Evolutionary conservation across 164 flowering plant species (phyloP).

Genomic region (Sedum album): DNA sequence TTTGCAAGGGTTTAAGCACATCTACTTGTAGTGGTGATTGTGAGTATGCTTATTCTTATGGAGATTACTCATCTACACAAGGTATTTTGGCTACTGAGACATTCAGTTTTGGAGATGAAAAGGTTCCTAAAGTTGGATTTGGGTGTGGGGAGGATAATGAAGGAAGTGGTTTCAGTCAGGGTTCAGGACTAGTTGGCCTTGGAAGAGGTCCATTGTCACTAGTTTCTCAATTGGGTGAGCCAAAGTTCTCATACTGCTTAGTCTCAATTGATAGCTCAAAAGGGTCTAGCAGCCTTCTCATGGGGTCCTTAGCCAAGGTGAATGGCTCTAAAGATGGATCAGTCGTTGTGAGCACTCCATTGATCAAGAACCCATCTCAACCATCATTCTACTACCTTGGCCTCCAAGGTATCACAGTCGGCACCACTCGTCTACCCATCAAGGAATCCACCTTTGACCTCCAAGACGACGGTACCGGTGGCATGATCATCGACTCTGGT

Average conservation of each 20-base stretch:
- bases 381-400: too few relatives aligned
- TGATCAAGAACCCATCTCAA: slow-evolving; percentile 5
- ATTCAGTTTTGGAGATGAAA: slow-evolving; percentile 6
- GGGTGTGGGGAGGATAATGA: slow-evolving; percentile 74
- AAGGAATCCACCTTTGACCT: background rate
- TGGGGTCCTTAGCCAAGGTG: background rate
- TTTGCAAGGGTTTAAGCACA: slow-evolving; percentile 45
- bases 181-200: slow-evolving; percentile 69
- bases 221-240: slow-evolving; percentile 58
- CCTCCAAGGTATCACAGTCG: slow-evolving; percentile 5
- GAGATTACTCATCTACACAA: slow-evolving; percentile 5
- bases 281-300: background rate
- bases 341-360: background rate
- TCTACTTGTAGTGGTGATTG: slow-evolving; percentile 35
- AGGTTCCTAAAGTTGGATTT: slow-evolving; percentile 45
- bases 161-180: slow-evolving; percentile 39
- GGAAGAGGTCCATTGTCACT: slow-evolving; percentile 90
- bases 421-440: slow-evolving; percentile 4
- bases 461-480: background rate
- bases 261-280: slow-evolving; percentile 36
- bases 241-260: slow-evolving; percentile 69
- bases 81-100: slow-evolving; percentile 2
- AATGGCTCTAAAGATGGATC: background rate
- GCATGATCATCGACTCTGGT: slow-evolving; percentile 1
- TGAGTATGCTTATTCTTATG: too few relatives aligned